Conservation (phyloP, 176 grass and related monocot genomes). For the Oryza nivara region DNA sequence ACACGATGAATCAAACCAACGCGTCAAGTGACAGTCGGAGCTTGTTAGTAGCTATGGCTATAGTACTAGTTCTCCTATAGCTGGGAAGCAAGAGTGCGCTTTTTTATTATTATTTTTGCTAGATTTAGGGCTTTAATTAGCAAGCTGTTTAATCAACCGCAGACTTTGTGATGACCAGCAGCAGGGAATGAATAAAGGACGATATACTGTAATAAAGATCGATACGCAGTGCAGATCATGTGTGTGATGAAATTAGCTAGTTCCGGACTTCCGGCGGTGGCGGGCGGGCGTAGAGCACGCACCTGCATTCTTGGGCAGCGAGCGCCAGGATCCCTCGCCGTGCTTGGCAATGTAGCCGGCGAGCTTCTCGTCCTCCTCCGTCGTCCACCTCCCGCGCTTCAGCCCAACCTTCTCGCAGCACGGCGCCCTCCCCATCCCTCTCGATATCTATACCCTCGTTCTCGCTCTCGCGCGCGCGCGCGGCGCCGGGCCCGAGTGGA, state of each 20-base stretch:
- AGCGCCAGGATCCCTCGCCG: conserved; percentile 87
- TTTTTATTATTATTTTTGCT: no score
- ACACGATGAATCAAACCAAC: neutral
- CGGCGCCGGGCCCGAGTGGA: no score
- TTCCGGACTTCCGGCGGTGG: neutral
- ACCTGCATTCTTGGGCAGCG: conserved; percentile 97
- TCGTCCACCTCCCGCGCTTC: conserved; percentile 86
- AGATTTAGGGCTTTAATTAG: neutral
- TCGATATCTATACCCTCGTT: neutral
- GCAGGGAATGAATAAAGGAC: neutral
- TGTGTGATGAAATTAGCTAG: neutral
- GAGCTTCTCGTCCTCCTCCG: conserved; percentile 80
- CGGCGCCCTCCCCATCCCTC: conserved; percentile 86
- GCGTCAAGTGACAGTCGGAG: neutral
- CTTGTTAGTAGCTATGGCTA: no score
- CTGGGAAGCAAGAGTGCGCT: neutral
- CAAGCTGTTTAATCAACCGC: neutral
- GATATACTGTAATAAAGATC: neutral
- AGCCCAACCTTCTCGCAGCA: conserved; percentile 95
- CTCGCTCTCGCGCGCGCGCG: neutral
- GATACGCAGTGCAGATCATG: neutral
- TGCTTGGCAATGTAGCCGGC: conserved; percentile 75
- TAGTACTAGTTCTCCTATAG: no score
- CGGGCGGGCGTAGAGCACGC: neutral
- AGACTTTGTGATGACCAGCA: neutral